phyloP scores from a whole-genome alignment of 108 stramenopile genomes.

The Nitzschia putrida region DNA sequence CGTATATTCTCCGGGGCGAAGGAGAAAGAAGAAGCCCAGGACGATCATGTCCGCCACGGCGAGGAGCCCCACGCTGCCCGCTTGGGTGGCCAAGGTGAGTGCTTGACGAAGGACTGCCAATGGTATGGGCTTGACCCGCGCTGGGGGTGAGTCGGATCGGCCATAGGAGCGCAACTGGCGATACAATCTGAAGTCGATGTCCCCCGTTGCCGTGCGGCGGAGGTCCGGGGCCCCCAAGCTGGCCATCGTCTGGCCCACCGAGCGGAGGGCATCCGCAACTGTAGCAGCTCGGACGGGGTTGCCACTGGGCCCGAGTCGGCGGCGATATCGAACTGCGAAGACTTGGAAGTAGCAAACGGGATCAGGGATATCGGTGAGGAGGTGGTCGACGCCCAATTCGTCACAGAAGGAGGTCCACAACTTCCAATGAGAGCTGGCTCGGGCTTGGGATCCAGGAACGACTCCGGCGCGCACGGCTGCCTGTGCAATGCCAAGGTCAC shows the following conservation, averaged over 20 bases:
- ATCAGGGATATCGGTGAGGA: slow-evolving; percentile 28
- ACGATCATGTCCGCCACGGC: slow-evolving; percentile 45
- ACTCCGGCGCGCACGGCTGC: slow-evolving; percentile 11
- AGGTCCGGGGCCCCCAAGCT: too few relatives aligned
- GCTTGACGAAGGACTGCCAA: slow-evolving; percentile 20
- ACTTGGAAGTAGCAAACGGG: slow-evolving; percentile 41
- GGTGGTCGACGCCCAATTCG: slow-evolving; percentile 17
- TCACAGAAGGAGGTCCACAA: slow-evolving; percentile 20
- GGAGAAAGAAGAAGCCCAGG: slow-evolving; percentile 57
- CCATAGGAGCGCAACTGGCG: slow-evolving; percentile 17
- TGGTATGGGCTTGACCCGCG: slow-evolving; percentile 50
- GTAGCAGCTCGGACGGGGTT: slow-evolving; percentile 34
- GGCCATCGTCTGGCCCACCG: too few relatives aligned
- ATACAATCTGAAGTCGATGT: slow-evolving; percentile 22
- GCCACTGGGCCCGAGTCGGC: slow-evolving; percentile 23
- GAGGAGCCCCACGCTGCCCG: background rate
- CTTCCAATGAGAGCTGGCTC: slow-evolving; percentile 14
- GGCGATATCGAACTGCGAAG: slow-evolving; percentile 38
- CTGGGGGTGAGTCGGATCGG: slow-evolving; percentile 39
- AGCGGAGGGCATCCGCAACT: slow-evolving; percentile 33
- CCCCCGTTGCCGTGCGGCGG: slow-evolving; percentile 16
- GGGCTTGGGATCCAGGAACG: background rate
- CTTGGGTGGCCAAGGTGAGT: too few relatives aligned
- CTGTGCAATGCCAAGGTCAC: slow-evolving; percentile 22
- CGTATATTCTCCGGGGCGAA: slow-evolving; percentile 40